phyloP scores from a whole-genome alignment of 1,284 basidiomycete species.

The Ustilago xerochloae region DNA sequence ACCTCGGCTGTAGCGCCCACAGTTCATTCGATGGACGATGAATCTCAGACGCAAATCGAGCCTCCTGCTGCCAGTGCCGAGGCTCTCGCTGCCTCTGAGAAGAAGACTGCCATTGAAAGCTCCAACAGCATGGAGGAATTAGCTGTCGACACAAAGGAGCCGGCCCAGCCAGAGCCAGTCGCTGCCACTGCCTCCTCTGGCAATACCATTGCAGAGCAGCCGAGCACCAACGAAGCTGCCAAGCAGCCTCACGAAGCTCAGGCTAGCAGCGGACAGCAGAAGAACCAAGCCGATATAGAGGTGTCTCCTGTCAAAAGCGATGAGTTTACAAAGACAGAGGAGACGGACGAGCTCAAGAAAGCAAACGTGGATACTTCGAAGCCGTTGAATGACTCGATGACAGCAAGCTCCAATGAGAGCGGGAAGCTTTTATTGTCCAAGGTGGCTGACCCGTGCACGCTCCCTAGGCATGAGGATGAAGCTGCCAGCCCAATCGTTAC shows the following conservation, averaged over 20 bases:
- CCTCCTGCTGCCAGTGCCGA: background rate
- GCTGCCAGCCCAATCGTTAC: no score
- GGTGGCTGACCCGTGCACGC: no score
- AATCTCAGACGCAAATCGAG: constrained; percentile 36
- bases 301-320: no score
- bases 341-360: background rate
- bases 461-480: background rate
- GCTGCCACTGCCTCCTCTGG: background rate
- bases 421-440: no score
- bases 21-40: background rate
- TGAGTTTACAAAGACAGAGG: no score
- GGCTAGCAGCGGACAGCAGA: background rate
- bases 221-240: background rate
- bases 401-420: no score
- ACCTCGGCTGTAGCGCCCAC: background rate
- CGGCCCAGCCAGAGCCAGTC: background rate
- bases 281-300: no score
- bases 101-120: no score
- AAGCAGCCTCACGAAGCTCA: background rate
- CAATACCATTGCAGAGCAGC: background rate
- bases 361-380: background rate
- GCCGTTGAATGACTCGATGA: no score
- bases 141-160: no score
- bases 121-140: no score
- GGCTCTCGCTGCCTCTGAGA: no score